A percentile compares a stretch with the other conserved stretches of the same genome.
phyloP scores from a whole-genome alignment of 495 filamentous ascomycete genomes.

The Sabuloglossum arenarium region DNA sequence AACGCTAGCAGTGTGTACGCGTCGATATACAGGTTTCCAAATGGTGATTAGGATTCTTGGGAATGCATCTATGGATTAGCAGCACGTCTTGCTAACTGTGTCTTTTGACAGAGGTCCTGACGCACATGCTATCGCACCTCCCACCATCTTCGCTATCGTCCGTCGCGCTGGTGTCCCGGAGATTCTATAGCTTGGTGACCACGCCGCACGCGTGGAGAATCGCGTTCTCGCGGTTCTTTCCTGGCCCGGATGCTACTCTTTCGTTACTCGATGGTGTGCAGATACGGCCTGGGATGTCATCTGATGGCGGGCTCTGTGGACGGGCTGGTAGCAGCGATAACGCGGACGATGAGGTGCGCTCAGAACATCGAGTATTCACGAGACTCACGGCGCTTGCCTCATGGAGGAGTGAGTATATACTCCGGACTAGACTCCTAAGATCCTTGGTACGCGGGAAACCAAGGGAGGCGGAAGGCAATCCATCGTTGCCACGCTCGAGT shows the following conservation, averaged over 20 bases:
- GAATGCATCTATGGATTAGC: not conserved
- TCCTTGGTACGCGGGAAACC: conserved; percentile 63
- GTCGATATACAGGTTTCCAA: conserved; percentile 48
- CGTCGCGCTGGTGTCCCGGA: conserved; percentile 63
- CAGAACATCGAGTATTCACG: conserved; percentile 55
- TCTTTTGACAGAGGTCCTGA: conserved; percentile 51
- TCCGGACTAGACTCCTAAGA: conserved; percentile 64
- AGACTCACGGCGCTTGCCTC: conserved; percentile 59
- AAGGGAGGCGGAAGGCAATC: conserved; percentile 22
- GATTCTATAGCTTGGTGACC: conserved; percentile 64
- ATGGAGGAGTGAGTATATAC: conserved; percentile 83
- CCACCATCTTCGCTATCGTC: conserved; percentile 56
- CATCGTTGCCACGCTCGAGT: not conserved
- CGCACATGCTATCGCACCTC: conserved; percentile 77
- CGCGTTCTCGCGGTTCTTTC: conserved; percentile 78
- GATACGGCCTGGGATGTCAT: not conserved
- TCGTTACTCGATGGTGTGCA: not conserved
- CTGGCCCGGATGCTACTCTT: conserved; percentile 34
- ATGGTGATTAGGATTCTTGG: conserved; percentile 34
- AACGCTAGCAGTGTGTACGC: conserved; percentile 21
- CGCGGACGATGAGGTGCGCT: conserved; percentile 25
- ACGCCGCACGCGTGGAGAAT: conserved; percentile 80
- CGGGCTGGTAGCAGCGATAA: not conserved
- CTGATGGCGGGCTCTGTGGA: not conserved
- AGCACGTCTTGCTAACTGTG: conserved; percentile 11